These are phyloP conservation scores for Eucalyptus brandiana DNA, from an alignment of 345 rosid species.

Conservation along the genomic window DNA sequence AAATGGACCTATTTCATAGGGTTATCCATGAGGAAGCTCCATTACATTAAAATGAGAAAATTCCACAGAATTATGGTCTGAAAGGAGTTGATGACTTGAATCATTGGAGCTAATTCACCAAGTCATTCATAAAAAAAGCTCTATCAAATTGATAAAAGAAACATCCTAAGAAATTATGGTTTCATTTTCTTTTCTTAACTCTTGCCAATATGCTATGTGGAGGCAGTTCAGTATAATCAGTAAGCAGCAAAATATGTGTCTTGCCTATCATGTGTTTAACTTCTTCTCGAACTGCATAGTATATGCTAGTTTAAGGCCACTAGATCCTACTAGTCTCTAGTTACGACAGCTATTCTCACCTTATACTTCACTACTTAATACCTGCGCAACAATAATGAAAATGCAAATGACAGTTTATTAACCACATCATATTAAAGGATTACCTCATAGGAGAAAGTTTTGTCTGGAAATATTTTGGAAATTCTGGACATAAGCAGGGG, in stretches of 20 bases:
- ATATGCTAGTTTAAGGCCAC: not conserved
- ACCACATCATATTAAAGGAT: not conserved
- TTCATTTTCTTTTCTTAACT: not conserved
- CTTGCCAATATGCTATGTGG: not conserved
- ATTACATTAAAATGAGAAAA: not conserved
- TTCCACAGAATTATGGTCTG: not conserved
- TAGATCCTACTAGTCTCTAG: not conserved
- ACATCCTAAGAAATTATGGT: not conserved
- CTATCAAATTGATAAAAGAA: not conserved
- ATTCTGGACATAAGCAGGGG: slow-evolving; percentile 82
- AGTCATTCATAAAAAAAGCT: not conserved
- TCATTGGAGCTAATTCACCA: not conserved
- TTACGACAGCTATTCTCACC: not conserved
- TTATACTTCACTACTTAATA: not conserved
- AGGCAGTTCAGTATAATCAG: not conserved
- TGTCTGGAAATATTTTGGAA: slow-evolving; percentile 67
- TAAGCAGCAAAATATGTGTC: not conserved
- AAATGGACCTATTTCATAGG: not conserved
- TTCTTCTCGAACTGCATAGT: not conserved
- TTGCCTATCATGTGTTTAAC: not conserved
- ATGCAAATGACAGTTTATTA: not conserved
- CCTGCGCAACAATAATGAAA: not conserved
- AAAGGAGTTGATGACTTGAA: not conserved
- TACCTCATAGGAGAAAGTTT: slow-evolving; percentile 73
- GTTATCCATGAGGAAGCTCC: not conserved